Evolutionary conservation across 169 alveolate species (phyloP), one percentile per base, ranked within the genome.

Genomic region (Miamiensis avidus): DNA sequence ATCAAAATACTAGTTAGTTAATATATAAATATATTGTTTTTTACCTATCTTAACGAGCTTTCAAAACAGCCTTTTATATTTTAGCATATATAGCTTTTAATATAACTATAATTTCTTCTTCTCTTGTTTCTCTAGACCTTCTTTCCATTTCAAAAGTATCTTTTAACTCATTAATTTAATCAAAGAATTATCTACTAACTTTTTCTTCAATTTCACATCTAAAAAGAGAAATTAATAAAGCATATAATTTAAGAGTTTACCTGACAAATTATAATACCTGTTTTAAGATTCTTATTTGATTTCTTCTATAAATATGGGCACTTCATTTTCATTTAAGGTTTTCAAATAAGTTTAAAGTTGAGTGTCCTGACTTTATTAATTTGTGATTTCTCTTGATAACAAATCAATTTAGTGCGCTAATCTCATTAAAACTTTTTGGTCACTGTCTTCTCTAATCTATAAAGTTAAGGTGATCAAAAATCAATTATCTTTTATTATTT

Each of bases 121-220:
- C 87, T 82, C 87, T 82, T 29, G 31, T 31, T 72, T 82, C 87
- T 82, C 87, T 82, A 28, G 29, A 29, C 34, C 74, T 82, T 74
- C 74, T 73, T 82, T 82, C 28, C 29, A 64, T 33, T 73, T 73
- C 87, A 82, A 82, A 82, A 29, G 75, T 82, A 74, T 75, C 49
- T 82, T 82, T 73, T 0, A 82, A n/a, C 74, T 82, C 87, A 72
- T 82, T 81, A 29, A 82, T 74, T 34, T 82, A 74, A 33, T 82
- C 87, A 34, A 34, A 34, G 30, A 73, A 82, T 75, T 82, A 34
- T 73, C 74, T 34, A 15, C 76, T 75, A 15, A 82, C 74, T 82
- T 82, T 82, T 31, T 82, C 81, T 34, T 82, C 87, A 0, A 82
- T 82, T 28, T 82, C 87, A 29, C 74, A 78, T 82, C 87, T 82